Conservation (phyloP, 1,284 basidiomycete genomes). For the Cystobasidium slooffiae region DNA sequence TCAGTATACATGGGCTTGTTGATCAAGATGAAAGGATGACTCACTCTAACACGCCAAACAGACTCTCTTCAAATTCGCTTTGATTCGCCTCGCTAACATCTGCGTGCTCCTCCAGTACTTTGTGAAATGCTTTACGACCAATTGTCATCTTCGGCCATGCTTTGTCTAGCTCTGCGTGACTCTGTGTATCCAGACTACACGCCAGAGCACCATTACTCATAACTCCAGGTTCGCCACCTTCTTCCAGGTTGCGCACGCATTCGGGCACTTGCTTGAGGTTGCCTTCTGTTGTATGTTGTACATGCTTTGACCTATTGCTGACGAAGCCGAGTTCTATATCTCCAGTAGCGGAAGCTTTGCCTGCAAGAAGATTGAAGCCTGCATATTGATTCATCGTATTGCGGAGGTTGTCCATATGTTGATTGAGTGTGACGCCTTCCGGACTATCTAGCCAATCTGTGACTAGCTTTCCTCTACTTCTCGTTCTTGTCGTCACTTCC, state of each 20-base stretch:
- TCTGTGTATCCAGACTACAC: constrained; percentile 15
- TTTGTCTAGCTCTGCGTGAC: constrained; percentile 19
- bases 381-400: constrained; percentile 46
- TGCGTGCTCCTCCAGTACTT: not conserved
- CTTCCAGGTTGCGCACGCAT: constrained; percentile 22
- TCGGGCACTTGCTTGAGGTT: constrained; percentile 14
- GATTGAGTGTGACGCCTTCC: constrained; percentile 9
- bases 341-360: constrained; percentile 31
- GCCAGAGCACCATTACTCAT: constrained; percentile 47
- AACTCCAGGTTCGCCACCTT: constrained; percentile 34
- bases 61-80: constrained; percentile 26
- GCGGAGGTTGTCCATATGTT: constrained; percentile 44
- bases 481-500: constrained; percentile 29
- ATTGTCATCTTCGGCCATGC: constrained; percentile 51
- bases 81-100: not conserved
- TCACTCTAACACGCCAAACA: constrained; percentile 48
- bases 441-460: constrained; percentile 36
- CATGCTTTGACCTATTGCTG: constrained; percentile 46
- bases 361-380: constrained; percentile 51
- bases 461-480: constrained; percentile 45
- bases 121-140: constrained; percentile 44
- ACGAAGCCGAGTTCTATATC: constrained; percentile 46
- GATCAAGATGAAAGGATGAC: not conserved
- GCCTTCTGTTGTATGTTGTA: not conserved
- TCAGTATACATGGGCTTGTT: not conserved